These are phyloP conservation scores for Paulownia fortunei DNA, from an alignment of 257 asterid species.

Conservation along the genomic window DNA sequence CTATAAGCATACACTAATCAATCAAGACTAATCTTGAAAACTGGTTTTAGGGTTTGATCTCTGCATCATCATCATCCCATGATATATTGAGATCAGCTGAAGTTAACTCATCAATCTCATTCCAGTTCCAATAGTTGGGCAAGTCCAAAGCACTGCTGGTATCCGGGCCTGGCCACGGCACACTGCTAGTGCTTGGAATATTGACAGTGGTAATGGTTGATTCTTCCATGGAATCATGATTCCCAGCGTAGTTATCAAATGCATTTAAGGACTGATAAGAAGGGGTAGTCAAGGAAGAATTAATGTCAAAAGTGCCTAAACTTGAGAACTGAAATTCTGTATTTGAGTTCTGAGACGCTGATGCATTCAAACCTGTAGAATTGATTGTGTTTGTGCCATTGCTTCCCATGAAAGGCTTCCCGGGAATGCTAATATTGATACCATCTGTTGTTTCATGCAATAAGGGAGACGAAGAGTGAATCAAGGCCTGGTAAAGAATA, in stretches of 20 bases:
- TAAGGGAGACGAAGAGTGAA: slow-evolving; percentile 34
- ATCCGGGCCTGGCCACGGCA: slow-evolving; percentile 51
- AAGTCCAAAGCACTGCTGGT: slow-evolving; percentile 32
- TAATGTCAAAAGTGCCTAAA: slow-evolving; percentile 37
- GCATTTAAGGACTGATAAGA: slow-evolving; percentile 31
- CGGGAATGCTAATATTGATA: background rate
- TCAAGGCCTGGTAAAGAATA: slow-evolving; percentile 39
- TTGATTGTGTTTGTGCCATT: background rate
- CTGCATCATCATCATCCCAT: slow-evolving; percentile 35
- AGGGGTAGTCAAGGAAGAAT: slow-evolving; percentile 34
- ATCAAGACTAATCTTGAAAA: slow-evolving; percentile 2
- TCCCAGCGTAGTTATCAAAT: slow-evolving; percentile 33
- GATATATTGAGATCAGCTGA: slow-evolving; percentile 45
- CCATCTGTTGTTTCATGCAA: slow-evolving; percentile 31
- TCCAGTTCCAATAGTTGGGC: slow-evolving; percentile 54
- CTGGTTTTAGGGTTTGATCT: slow-evolving; percentile 35
- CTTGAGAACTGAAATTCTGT: slow-evolving; percentile 46
- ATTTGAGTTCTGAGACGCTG: slow-evolving; percentile 18
- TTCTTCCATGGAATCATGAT: slow-evolving; percentile 52
- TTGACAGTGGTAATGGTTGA: slow-evolving; percentile 46
- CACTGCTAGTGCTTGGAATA: slow-evolving; percentile 37
- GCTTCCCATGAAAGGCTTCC: background rate
- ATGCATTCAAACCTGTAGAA: slow-evolving; percentile 16
- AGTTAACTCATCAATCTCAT: slow-evolving; percentile 44
- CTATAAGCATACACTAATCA: background rate